phyloP scores from a whole-genome alignment of 305 asterid genomes.

The Plantago lanceolata region DNA sequence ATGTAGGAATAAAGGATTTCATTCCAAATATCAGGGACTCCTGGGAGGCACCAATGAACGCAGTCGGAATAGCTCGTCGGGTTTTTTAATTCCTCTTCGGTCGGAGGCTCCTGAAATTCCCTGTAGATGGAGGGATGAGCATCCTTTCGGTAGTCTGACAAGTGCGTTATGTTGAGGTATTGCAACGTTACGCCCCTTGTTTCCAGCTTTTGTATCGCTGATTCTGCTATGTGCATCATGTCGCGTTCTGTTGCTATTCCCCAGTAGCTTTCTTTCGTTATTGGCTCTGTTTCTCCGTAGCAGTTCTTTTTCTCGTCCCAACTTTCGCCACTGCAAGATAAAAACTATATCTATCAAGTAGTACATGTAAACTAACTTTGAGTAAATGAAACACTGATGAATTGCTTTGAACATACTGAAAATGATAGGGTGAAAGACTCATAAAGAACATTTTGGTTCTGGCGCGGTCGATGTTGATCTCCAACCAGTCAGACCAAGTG shows the following conservation, averaged over 20 bases:
- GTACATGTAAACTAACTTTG: too few relatives aligned
- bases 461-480: slow-evolving; percentile 40
- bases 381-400: neutral
- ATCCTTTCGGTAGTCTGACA: slow-evolving; percentile 58
- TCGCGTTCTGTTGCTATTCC: slow-evolving; percentile 29
- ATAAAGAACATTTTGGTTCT: slow-evolving; percentile 54
- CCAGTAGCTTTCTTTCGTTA: slow-evolving; percentile 31
- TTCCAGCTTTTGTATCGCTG: slow-evolving; percentile 32
- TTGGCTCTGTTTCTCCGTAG: slow-evolving; percentile 39
- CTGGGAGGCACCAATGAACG: slow-evolving; percentile 80
- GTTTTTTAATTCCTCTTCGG: slow-evolving; percentile 27
- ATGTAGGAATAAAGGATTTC: slow-evolving; percentile 49
- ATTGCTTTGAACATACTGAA: slow-evolving; percentile 23
- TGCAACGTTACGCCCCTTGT: slow-evolving; percentile 43
- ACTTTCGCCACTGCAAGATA: slow-evolving; percentile 16
- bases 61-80: slow-evolving; percentile 50
- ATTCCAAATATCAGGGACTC: slow-evolving; percentile 79
- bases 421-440: slow-evolving; percentile 49
- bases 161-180: slow-evolving; percentile 49
- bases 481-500: slow-evolving; percentile 70
- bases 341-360: too few relatives aligned
- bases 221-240: slow-evolving; percentile 44
- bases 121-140: slow-evolving; percentile 56
- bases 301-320: slow-evolving; percentile 32
- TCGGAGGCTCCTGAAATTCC: slow-evolving; percentile 26